A percentile compares a stretch with the other conserved stretches of the same genome.
Evolutionary conservation across 352 stramenopile species (phyloP).

Genomic region (Globisporangium irregulare): DNA sequence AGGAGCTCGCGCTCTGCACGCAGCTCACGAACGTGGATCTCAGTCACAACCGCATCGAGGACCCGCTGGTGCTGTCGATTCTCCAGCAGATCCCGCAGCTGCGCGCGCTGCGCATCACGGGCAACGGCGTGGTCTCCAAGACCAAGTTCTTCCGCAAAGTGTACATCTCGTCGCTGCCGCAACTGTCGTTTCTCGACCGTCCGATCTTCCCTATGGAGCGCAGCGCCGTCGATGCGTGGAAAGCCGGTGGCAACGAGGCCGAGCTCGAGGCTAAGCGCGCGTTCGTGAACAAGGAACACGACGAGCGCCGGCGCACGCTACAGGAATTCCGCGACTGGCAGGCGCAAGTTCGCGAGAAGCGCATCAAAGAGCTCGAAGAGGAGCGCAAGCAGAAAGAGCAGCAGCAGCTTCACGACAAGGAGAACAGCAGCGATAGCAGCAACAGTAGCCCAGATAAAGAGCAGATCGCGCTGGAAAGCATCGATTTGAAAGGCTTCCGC

Average conservation of each 20-base stretch:
- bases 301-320: slow-evolving; percentile 55
- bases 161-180: slow-evolving; percentile 81
- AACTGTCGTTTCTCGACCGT: slow-evolving; percentile 91
- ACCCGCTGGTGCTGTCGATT: slow-evolving; percentile 72
- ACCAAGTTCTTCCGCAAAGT: slow-evolving; percentile 94
- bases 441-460: slow-evolving; percentile 11
- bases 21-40: slow-evolving; percentile 91
- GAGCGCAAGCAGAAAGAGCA: slow-evolving; percentile 24
- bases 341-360: slow-evolving; percentile 56
- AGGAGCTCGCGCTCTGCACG: slow-evolving; percentile 64
- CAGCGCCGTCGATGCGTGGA: slow-evolving; percentile 79
- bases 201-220: slow-evolving; percentile 93
- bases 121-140: slow-evolving; percentile 90
- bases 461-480: slow-evolving; percentile 2
- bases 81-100: slow-evolving; percentile 82
- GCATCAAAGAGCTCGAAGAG: slow-evolving; percentile 50
- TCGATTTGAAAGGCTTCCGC: slow-evolving; percentile 52
- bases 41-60: slow-evolving; percentile 90
- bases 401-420: slow-evolving; percentile 32
- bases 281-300: slow-evolving; percentile 81
- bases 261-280: slow-evolving; percentile 72
- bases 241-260: slow-evolving; percentile 82
- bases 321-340: slow-evolving; percentile 85
- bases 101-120: slow-evolving; percentile 70
- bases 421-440: slow-evolving; percentile 12